Evolutionary conservation across 2,329 filamentous ascomycete genomes (phyloP), one percentile per base, ranked within the genome.

Genomic region (Leptoxyphium fumago): DNA sequence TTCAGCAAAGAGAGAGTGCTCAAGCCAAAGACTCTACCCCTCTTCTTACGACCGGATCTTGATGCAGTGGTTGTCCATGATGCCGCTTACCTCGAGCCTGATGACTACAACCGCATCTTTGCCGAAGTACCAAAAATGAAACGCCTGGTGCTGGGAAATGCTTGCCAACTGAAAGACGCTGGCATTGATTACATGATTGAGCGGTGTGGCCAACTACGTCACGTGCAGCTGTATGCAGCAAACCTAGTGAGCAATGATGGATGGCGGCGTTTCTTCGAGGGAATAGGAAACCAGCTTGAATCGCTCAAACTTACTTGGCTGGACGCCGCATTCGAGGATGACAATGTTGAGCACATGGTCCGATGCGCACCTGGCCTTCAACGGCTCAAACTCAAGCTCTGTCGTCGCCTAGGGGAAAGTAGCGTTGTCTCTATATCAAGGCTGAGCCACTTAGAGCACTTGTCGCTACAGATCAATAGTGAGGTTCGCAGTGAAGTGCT

Each of bases 111-210:
- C 40, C 75, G 80, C 50, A 84, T 94, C 38, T 87, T 95, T 49
- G 81, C 86, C 42, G 72, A 78, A 2, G 79, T 83, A 45, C 78
- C 84, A 0, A 71, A 70, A 5, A 67, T 94, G 43, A 77, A 77
- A 53, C 73, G 73, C 38, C 70, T 95, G 45, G 82, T 86, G 50
- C 67, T 94, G 10, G 78, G 82, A 41, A 89, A 88, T 55, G 85
- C 81, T n/a, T 84, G 91, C 41, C 88, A 94, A 57, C 82, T 95
- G 70, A 94, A 94, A 62, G 83, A 95, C 55, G 71, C 72, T 34
- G 82, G 87, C 38, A 73, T 95, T 62, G 76, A 85, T 43, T 94
- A 89, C 60, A 74, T 95, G 55, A 69, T 84, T 15, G 78, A 78
- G 44, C 82, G 84, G 40, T 73, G 82, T 41, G 74, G 77, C 41